Evolutionary conservation across 345 rosid species (phyloP), one percentile per base, ranked within the genome.

Genomic region (Salix caprea): DNA sequence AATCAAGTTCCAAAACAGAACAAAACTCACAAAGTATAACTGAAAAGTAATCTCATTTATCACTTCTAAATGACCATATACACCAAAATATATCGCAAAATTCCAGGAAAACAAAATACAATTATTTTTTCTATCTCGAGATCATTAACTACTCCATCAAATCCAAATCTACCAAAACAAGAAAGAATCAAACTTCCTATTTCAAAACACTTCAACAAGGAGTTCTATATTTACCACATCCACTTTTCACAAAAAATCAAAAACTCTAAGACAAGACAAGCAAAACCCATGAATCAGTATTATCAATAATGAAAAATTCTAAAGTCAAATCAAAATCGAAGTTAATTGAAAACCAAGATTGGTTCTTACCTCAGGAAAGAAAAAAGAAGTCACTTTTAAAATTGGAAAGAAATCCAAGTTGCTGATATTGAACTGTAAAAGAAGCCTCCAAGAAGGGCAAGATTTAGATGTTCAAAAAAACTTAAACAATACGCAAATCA

Each of bases 301-400:
- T 12, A 26, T 24, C 39, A 21, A 58, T 32, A 18, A 40, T 6
- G 37, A 23, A 39, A 56, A 34, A 56, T 24, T 39, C 24, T 18
- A 1, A 23, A 69, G 39, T 42, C 73, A 44, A 72, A 67, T 34
- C 52, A 34, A 37, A 73, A 76, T 65, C n/a, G 44, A 60, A 58
- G 52, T 32, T 16, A 39, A 67, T 46, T 6, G 67, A 60, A 64
- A 24, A 37, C 72, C 40, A 62, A 46, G 34, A 52, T 12, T 34
- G 64, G 64, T 23, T 48, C 67, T 74, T 73, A 81, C 78, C 84
- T 77, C 24, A 10, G 5, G 32, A 72, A 73, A 60, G 11, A 67
- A 40, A 62, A 19, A 42, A 36, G 37, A 36, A 5, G 37, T 48
- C 46, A 54, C 67, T 30, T 61, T 12, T 23, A 48, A 54, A 3